A percentile compares a stretch with the other conserved stretches of the same genome.
These are phyloP conservation scores for Aspergillus amoenus DNA, from an alignment of 2,329 filamentous ascomycete genomes.

Conservation along the genomic window DNA sequence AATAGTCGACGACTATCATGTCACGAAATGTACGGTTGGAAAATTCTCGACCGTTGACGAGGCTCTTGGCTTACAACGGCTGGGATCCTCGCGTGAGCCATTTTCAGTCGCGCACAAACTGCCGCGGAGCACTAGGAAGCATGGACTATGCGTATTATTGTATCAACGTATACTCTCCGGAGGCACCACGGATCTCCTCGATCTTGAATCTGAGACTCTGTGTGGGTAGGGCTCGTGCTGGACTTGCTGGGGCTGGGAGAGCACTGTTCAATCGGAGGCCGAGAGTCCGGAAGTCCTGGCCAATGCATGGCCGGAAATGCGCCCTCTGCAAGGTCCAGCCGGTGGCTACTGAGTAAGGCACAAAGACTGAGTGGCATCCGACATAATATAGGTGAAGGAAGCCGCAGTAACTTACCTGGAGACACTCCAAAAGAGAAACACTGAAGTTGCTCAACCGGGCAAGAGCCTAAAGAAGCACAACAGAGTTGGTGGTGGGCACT, in stretches of 20 bases:
- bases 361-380: not conserved
- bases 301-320: slow-evolving; percentile 2
- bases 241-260: not conserved
- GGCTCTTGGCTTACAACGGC: slow-evolving; percentile 1
- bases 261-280: slow-evolving; percentile 8
- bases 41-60: not conserved
- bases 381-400: too few relatives aligned
- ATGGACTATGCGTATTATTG: too few relatives aligned
- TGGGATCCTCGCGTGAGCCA: not conserved
- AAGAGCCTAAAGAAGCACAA: too few relatives aligned
- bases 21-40: not conserved
- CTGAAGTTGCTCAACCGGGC: not conserved
- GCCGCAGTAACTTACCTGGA: not conserved
- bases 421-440: not conserved
- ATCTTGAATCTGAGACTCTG: slow-evolving; percentile 4
- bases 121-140: not conserved
- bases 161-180: too few relatives aligned
- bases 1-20: not conserved
- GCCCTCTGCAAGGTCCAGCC: not conserved
- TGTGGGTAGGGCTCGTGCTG: slow-evolving; percentile 8
- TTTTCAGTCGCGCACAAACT: not conserved
- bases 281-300: slow-evolving; percentile 5
- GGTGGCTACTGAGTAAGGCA: not conserved
- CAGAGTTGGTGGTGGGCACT: too few relatives aligned
- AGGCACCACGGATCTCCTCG: too few relatives aligned